These are phyloP conservation scores for Phytophthora ohioensis DNA, from an alignment of 352 stramenopile species.

Conservation along the genomic window DNA sequence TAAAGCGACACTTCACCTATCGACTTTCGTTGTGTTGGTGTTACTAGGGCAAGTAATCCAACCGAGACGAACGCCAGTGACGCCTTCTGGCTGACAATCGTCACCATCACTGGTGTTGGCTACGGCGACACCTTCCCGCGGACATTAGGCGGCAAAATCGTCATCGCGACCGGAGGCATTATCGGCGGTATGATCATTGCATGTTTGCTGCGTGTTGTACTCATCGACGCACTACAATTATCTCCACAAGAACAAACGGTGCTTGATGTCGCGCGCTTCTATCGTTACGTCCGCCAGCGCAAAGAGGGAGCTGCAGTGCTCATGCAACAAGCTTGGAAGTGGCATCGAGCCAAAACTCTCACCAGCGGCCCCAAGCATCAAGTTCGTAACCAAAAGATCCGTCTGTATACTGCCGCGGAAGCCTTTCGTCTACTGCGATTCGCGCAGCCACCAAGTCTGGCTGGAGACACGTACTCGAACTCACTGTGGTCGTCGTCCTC, in stretches of 20 bases:
- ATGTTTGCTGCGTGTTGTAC: constrained; percentile 64
- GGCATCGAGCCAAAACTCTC: constrained; percentile 27
- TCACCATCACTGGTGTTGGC: constrained; percentile 70
- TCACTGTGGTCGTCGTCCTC: constrained; percentile 6
- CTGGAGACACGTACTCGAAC: constrained; percentile 15
- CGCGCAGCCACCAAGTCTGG: constrained; percentile 41
- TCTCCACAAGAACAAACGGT: constrained; percentile 66
- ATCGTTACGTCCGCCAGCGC: constrained; percentile 53
- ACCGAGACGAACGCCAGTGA: constrained; percentile 54
- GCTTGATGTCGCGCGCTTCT: constrained; percentile 68
- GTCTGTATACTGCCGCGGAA: constrained; percentile 58
- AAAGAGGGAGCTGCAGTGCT: constrained; percentile 54
- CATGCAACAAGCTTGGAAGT: constrained; percentile 56
- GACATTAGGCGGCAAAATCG: constrained; percentile 64
- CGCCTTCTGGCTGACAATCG: constrained; percentile 71
- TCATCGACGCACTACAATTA: constrained; percentile 65
- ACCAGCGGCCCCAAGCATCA: background rate
- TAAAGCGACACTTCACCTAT: background rate
- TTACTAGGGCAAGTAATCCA: constrained; percentile 49
- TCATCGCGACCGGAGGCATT: constrained; percentile 66
- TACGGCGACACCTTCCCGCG: constrained; percentile 63
- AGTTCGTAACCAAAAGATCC: constrained; percentile 31
- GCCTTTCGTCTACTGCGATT: constrained; percentile 61
- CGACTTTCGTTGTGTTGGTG: no score
- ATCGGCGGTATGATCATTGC: constrained; percentile 67